Evolutionary conservation across 2,329 filamentous ascomycete genomes (phyloP), one percentile per base, ranked within the genome.

Genomic region (Tricladium varicosporioides): DNA sequence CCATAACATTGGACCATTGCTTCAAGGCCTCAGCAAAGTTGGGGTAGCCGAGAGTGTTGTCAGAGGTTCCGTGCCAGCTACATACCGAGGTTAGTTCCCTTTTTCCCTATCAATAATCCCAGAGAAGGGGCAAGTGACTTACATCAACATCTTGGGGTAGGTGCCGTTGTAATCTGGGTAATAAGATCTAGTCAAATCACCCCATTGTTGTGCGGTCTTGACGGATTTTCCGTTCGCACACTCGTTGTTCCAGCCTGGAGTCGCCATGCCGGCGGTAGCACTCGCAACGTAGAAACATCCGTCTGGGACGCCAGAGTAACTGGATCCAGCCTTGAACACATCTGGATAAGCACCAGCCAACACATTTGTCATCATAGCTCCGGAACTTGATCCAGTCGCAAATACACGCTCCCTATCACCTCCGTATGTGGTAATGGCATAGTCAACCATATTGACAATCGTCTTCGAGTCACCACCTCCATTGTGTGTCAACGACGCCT

Each of bases 381-480:
- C 77, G 0, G 76, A 78, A 11, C 72, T 75, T 1, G 67, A 68
- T 2, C 83, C 83, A 0, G 79, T 82, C 1, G 79, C 79, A 58
- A 78, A 85, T 1, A 85, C 79, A 54, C 74, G 75, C 59, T 65
- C 72, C 31, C 75, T 63, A 63, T 86, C 78, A 22, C 74, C 81
- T 1, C 73, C 72, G 70, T 85, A 84, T 65, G 75, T 75, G 8
- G 67, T 60, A n/a, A 85, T 68, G 2, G 80, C 74, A 63, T 82
- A 84, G 42, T 70, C 73, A 48, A 85, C 81, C 82, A 86, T 85
- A 65, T 80, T 83, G 19, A 78, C 79, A 56, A 86, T 82, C 0
- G 76, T 75, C 44, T 79, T 77, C 49, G 76, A 80, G 67, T 86
- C 80, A 2, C 80, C 80, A 18, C 82, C 82, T 7, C 80, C 82